Evolutionary conservation across 192 early-diverging fungal genomes (phyloP).

Genomic region (Phycomyces nitens): DNA sequence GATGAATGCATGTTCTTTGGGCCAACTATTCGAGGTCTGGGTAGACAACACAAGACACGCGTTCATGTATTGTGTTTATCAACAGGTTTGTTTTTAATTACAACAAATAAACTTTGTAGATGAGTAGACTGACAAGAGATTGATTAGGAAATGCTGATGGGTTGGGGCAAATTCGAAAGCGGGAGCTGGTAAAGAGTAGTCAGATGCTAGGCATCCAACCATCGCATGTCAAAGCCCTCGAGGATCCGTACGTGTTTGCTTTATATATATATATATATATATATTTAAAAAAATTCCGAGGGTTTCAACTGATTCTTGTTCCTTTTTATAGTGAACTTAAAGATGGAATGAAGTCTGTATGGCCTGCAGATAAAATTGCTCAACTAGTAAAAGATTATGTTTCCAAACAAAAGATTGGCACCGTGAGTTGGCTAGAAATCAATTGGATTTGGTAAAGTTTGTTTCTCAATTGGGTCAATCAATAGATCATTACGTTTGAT

Average conservation of each 20-base stretch:
- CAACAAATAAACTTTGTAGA: slow-evolving; percentile 18
- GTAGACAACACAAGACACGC: slow-evolving; percentile 20
- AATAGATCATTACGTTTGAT: slow-evolving; percentile 88
- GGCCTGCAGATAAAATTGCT: slow-evolving; percentile 59
- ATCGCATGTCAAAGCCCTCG: slow-evolving; percentile 42
- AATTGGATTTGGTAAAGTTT: not conserved
- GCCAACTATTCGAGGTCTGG: slow-evolving; percentile 64
- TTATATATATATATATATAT: not conserved
- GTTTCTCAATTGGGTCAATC: not conserved
- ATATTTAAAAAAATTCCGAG: not conserved
- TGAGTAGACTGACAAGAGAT: not conserved
- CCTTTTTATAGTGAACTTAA: slow-evolving; percentile 50
- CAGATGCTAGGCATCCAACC: slow-evolving; percentile 51
- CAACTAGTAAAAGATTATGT: slow-evolving; percentile 57
- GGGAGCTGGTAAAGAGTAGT: slow-evolving; percentile 63
- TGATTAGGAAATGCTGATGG: slow-evolving; percentile 68
- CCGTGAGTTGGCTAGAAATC: slow-evolving; percentile 35
- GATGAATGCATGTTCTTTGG: slow-evolving; percentile 99
- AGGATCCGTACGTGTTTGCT: slow-evolving; percentile 55
- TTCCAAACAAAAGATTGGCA: slow-evolving; percentile 57
- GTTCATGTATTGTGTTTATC: slow-evolving; percentile 83
- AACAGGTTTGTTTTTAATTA: slow-evolving; percentile 46
- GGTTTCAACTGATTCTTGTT: not conserved
- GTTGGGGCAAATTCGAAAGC: slow-evolving; percentile 55
- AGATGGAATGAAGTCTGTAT: slow-evolving; percentile 62